Base-by-base conservation (phyloP, 495 filamentous ascomycete genomes). In the Articulospora tetracladia region DNA sequence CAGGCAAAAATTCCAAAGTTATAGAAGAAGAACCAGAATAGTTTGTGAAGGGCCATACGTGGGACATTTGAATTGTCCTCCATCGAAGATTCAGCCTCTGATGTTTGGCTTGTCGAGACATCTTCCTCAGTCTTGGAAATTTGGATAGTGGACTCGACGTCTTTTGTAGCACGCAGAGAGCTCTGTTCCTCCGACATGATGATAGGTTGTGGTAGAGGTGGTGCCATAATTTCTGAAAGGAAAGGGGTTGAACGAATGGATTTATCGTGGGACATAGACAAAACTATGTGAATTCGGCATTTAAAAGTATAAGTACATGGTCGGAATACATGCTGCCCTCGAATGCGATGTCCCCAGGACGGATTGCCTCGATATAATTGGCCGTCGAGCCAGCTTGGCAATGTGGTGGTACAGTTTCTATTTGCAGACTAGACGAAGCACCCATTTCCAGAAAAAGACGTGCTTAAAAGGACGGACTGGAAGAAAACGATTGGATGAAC, bases 11-110 rank as follows among this genome's bases (percentile, higher is more conserved):
- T 62, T 20, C 72, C 70, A 56, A 74, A 73, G 55, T 72, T 70
- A 48, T 66, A 70, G 61, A 74, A 73, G 63, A 74, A 74, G 49
- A 68, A 72, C 70, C 72, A 74, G 39, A 74, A 74, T 8, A 74
- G 66, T 23, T 52, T 44, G 1, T 49, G 47, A 15, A 70, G 56
- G 12, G 68, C 62, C 34, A 74, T 59, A 13, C 51, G 57, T 6
- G 72, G 72, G 19, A 72, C 70, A 50, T 69, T 66, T 17, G 69
- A 72, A 49, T 70, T 73, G 53, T 67, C 58, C 51, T 61, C 51
- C 17, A 60, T 17, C 23, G 54, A 44, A 10, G 24, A 10, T 8
- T 23, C 32, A 26, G 7, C 53, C 46, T 41, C 59, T 41, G 39
- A 41, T 55, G 49, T 17, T 36, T 20, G 34, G 34, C 8, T 55